Evolutionary conservation across 2,329 filamentous ascomycete species (phyloP), one percentile per base, ranked within the genome.

Genomic region (Sclerotinia trifoliorum): DNA sequence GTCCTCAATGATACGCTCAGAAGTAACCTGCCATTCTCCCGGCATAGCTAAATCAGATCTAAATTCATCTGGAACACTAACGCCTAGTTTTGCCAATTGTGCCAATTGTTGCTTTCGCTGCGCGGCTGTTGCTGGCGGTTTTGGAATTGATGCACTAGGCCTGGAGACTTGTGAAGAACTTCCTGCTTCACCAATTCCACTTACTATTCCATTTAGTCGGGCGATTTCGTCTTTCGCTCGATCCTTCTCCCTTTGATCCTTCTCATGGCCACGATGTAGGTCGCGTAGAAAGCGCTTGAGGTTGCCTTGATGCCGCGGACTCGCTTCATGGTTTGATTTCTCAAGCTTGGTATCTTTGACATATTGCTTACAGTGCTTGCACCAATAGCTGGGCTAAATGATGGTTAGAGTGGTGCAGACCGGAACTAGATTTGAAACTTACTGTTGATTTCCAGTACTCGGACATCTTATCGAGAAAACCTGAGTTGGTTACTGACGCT

Each of bases 391-490:
- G 7, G 94, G 94, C 79, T 88, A 67, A 61, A 29, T n/a, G 29
- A 19, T 11, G 44, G 63, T 74, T 71, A 75, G 72, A 46, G 66
- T 29, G 44, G 42, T 56, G 49, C 15, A 55, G 7, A 15, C 26
- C 42, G 55, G 29, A 5, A 35, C 19, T 21, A 48, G 42, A 11
- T 29, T 32, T 48, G 11, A 32, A 24, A 77, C 82, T 79, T 78
- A 87, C 86, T 46, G 94, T 97, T 26, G 94, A 97, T 79, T 98
- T 98, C 95, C 95, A 98, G 81, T 97, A 96, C 84, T 98, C 95
- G 0, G 95, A 90, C 95, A 99, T 98, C 61, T 72, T 77, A 63
- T 21, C 15, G 8, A 7, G 10, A 13, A 8, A 6, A 11, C 8
- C 46, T 49, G 6, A 26, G 21, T 26, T 26, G 32, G 8, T 51